Conservation (phyloP, 768 basidiomycete species). For the Hygrocybe punicea region DNA sequence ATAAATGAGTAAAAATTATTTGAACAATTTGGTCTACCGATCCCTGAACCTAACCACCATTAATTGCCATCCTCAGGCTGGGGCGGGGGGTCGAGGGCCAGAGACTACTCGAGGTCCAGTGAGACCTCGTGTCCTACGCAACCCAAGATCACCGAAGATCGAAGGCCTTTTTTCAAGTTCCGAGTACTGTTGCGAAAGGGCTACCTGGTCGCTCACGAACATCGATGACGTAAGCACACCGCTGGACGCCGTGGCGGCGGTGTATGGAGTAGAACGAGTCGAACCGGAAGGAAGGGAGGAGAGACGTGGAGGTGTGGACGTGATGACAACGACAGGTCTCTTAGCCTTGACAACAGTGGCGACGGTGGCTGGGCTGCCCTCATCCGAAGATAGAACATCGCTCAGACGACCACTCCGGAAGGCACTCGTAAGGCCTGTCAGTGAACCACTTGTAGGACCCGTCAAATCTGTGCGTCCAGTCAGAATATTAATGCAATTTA, state of each 20-base stretch:
- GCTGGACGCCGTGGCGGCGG: slow-evolving; percentile 6
- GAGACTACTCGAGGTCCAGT: not conserved
- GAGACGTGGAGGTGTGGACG: not conserved
- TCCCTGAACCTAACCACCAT: too few species aligned
- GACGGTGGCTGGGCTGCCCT: not conserved
- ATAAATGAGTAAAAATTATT: too few species aligned
- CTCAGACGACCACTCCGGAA: slow-evolving; percentile 9
- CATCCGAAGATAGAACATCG: slow-evolving; percentile 19
- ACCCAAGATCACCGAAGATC: not conserved
- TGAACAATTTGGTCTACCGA: too few species aligned
- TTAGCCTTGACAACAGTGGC: not conserved
- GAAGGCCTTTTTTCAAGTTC: not conserved
- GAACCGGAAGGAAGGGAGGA: not conserved
- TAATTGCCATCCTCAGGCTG: too few species aligned
- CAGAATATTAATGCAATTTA: not conserved
- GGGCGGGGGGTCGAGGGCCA: too few species aligned
- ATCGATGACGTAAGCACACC: slow-evolving; percentile 6
- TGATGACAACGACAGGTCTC: slow-evolving; percentile 9
- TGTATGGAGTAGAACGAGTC: slow-evolving; percentile 6
- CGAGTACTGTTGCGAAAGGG: not conserved
- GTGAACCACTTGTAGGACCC: slow-evolving; percentile 13
- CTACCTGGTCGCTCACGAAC: too few species aligned
- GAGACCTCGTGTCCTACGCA: not conserved
- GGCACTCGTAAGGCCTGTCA: not conserved
- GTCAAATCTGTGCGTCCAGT: slow-evolving; percentile 19